Evolutionary conservation across 78 protist genomes (phyloP), one percentile per base, ranked within the genome.

Genomic region (Dictyostelium discoideum): DNA sequence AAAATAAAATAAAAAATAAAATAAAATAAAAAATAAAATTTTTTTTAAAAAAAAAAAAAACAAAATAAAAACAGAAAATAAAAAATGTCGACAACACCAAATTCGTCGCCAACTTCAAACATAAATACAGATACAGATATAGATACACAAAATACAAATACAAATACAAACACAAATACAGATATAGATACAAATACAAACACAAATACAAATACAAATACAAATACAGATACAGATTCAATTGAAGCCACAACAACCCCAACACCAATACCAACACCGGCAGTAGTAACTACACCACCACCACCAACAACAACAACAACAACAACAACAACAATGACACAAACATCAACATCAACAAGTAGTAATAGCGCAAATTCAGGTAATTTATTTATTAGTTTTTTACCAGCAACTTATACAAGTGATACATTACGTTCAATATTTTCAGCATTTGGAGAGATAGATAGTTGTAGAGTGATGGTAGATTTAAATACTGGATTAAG

Each of bases 391-490:
- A 77, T 88, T 18, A 88, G 83, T 46, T 88, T 88, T 78, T 46
- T 88, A 24, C 93, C 93, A 44, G 20, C 40, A 40, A 42, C 77
- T 7, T 57, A 54, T 67, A 88, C 80, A 39, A 80, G n/a, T 29
- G 86, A 57, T 80, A 37, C 11, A 7, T 80, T 88, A n/a, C 40
- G 37, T 14, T 3, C 8, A 6, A 80, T 88, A 72, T 88, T 88
- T 65, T 39, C 73, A 37, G 26, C 57, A 42, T 88, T 81, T 80
- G 93, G 93, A 14, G 86, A 54, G 4, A 88, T 88, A 20, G 93
- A 88, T 22, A 79, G 80, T 22, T 88, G 93, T 80, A 82, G 86
- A 40, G 93, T 88, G 5, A 88, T 88, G 93, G 42, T 88, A 22
- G 93, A 88, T 46, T 48, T 88, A 16, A 14, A n/a, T 1, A 44